Percentiles rank a stretch among this genome's conserved stretches.
phyloP scores from a whole-genome alignment of 345 rosid species.

The Bruguiera sexangula region DNA sequence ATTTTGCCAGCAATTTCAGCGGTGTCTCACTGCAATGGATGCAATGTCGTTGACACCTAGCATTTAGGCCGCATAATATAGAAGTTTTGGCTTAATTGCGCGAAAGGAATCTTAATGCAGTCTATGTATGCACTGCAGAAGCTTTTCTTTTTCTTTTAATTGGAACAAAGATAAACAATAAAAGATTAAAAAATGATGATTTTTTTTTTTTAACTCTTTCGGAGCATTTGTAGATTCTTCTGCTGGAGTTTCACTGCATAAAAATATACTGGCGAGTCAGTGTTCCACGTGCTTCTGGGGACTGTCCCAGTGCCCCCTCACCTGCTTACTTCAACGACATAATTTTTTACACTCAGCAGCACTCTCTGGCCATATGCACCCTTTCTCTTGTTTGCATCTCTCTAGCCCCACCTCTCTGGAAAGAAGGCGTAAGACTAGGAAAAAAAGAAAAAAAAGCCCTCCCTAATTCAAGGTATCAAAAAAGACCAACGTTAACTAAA shows the following conservation, averaged over 20 bases:
- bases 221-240: too few species aligned
- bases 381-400: conserved; percentile 25
- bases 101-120: neutral
- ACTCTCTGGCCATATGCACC: conserved; percentile 26
- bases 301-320: conserved; percentile 20
- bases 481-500: conserved; percentile 16
- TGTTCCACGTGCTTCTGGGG: conserved; percentile 32
- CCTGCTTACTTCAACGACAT: conserved; percentile 20
- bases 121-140: neutral
- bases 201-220: too few species aligned
- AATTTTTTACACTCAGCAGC: conserved; percentile 29
- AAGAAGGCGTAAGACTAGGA: conserved; percentile 11
- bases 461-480: conserved; percentile 8
- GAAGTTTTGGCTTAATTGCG: neutral
- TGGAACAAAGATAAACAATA: too few species aligned
- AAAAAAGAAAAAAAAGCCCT: too few species aligned
- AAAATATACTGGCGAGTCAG: conserved; percentile 30
- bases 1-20: neutral
- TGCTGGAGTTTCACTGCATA: conserved; percentile 7
- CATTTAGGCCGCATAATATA: neutral
- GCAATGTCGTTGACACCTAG: neutral
- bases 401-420: conserved; percentile 23
- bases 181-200: too few species aligned
- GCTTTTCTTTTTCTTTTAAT: neutral
- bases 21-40: neutral